phyloP scores from a whole-genome alignment of 768 basidiomycete genomes.

The Rhizopogon roseolus region DNA sequence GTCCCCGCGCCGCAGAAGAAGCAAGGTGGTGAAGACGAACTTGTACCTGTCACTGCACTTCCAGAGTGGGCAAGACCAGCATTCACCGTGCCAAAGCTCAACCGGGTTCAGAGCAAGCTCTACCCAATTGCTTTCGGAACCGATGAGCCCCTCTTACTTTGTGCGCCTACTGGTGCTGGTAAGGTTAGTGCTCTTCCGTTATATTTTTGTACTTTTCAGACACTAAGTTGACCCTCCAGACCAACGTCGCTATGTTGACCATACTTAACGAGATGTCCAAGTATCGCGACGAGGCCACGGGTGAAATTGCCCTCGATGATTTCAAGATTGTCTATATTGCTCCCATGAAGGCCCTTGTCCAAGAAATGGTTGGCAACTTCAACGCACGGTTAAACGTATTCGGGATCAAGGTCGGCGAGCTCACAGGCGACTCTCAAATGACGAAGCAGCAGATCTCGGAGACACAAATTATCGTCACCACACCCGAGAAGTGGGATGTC shows the following conservation, averaged over 20 bases:
- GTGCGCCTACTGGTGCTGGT: conserved; percentile 97
- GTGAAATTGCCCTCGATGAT: conserved; percentile 74
- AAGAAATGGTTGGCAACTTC: conserved; percentile 98
- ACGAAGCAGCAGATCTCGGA: conserved; percentile 96
- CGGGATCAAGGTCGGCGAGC: conserved; percentile 86
- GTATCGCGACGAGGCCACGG: conserved; percentile 78
- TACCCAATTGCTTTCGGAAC: conserved; percentile 92
- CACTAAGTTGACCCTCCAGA: conserved; percentile 43
- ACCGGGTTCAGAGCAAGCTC: conserved; percentile 89
- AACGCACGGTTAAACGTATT: conserved; percentile 61
- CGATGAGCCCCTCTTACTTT: conserved; percentile 91
- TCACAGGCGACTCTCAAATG: conserved; percentile 97
- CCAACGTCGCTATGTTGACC: conserved; percentile 95
- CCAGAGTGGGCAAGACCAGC: conserved; percentile 87
- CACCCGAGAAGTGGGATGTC: conserved; percentile 99
- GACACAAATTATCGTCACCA: conserved; percentile 97
- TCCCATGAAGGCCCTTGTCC: conserved; percentile 98
- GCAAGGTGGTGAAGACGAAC: conserved; percentile 53
- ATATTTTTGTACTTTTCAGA: background rate
- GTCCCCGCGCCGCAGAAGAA: conserved; percentile 90
- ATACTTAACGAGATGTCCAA: conserved; percentile 89
- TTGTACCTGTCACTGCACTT: conserved; percentile 66
- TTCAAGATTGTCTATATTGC: conserved; percentile 99
- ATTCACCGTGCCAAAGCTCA: conserved; percentile 78
- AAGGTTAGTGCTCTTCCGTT: conserved; percentile 57